Conservation (phyloP, 495 filamentous ascomycete species). For the Lepraria neglecta region DNA sequence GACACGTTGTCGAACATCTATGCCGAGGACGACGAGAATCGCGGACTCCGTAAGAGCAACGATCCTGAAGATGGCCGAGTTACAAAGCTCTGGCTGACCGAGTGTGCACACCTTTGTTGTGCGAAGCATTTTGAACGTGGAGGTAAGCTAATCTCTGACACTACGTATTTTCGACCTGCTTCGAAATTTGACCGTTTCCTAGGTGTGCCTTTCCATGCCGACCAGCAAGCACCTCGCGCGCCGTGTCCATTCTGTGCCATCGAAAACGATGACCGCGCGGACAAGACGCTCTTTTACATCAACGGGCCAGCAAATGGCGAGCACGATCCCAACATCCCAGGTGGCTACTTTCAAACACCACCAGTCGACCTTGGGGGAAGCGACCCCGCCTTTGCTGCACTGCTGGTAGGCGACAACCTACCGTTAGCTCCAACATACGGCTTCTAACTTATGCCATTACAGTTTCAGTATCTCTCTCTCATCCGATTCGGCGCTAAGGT, state of each 20-base stretch:
- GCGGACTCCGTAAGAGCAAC: conserved; percentile 31
- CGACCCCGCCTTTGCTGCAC: conserved; percentile 32
- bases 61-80: conserved; percentile 29
- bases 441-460: background rate
- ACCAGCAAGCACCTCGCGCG: conserved; percentile 33
- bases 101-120: conserved; percentile 42
- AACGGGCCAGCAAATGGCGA: conserved; percentile 33
- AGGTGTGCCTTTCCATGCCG: conserved; percentile 40
- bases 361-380: conserved; percentile 31
- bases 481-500: conserved; percentile 27
- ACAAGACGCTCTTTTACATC: conserved; percentile 37
- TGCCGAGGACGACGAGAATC: conserved; percentile 26
- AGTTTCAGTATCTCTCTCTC: conserved; percentile 42
- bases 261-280: conserved; percentile 29
- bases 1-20: conserved; percentile 37
- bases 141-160: conserved; percentile 27
- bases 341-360: conserved; percentile 34
- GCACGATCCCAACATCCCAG: conserved; percentile 37
- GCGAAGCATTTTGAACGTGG: conserved; percentile 40
- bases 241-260: conserved; percentile 39
- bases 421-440: background rate
- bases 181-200: background rate
- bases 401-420: conserved; percentile 30
- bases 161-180: background rate
- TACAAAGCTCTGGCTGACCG: conserved; percentile 39